Evolutionary conservation across 1,284 basidiomycete genomes (phyloP).

Genomic region (Ceratobasidium sp.): DNA sequence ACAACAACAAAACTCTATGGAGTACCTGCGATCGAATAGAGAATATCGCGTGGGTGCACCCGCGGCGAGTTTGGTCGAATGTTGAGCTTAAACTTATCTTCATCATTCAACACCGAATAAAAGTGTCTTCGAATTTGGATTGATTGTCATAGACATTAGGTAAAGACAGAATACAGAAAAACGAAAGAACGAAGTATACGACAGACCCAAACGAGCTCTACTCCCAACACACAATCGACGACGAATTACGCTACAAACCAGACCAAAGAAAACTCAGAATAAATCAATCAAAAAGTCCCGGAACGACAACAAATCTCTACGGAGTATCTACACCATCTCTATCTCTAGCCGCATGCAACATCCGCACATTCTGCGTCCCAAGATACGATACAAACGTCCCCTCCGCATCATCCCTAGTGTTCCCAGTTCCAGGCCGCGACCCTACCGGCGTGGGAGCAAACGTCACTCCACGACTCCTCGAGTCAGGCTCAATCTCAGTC

Average conservation of each 20-base stretch:
- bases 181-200: not conserved
- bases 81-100: not conserved
- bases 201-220: not conserved
- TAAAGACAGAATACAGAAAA: not conserved
- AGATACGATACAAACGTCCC: constrained; percentile 38
- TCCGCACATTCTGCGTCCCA: constrained; percentile 25
- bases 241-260: not conserved
- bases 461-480: constrained; percentile 20
- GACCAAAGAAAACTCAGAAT: not conserved
- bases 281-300: not conserved
- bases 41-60: too few relatives aligned
- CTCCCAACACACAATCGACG: not conserved
- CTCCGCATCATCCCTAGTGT: not conserved
- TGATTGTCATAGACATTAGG: not conserved
- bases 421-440: constrained; percentile 3
- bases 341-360: constrained; percentile 21
- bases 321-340: constrained; percentile 23
- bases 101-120: not conserved
- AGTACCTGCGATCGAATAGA: too few relatives aligned
- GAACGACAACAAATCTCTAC: not conserved
- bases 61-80: too few relatives aligned
- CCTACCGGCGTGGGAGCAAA: constrained; percentile 32
- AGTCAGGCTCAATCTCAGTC: not conserved
- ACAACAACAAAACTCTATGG: too few relatives aligned
- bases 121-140: too few relatives aligned